phyloP scores from a whole-genome alignment of 176 grass and related monocot genomes.

The Tuctoria greenei region DNA sequence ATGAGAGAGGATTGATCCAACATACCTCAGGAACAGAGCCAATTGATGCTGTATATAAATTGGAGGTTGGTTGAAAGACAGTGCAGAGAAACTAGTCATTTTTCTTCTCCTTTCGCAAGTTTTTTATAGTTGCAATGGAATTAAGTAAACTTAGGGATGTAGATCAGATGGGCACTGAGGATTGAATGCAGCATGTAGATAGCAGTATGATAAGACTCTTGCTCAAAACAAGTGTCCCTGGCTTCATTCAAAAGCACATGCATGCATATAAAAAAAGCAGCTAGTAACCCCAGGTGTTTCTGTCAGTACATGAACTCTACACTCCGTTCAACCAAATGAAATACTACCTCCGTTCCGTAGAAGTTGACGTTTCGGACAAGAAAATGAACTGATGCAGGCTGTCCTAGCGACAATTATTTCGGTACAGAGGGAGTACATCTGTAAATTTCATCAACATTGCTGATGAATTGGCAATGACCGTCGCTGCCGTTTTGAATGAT shows the following conservation, averaged over 20 bases:
- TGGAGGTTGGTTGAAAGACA: conserved; percentile 29
- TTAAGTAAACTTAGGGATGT: conserved; percentile 22
- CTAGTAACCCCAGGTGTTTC: neutral
- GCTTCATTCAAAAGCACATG: conserved; percentile 5
- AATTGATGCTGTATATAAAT: conserved; percentile 50
- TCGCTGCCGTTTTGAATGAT: conserved; percentile 45
- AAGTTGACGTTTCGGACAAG: no score
- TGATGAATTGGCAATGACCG: conserved; percentile 43
- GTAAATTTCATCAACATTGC: conserved; percentile 34
- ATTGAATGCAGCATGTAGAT: conserved; percentile 7
- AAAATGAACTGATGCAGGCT: no score
- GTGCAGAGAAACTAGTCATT: conserved; percentile 8
- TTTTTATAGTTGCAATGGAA: conserved; percentile 22
- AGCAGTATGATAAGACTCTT: neutral
- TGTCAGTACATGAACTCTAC: conserved; percentile 24
- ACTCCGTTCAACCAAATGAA: conserved; percentile 37
- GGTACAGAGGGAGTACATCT: no score
- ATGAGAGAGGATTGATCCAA: conserved; percentile 39
- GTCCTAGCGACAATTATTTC: no score
- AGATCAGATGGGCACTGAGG: conserved; percentile 29
- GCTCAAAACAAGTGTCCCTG: neutral
- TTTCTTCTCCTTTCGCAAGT: conserved; percentile 5
- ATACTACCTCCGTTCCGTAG: no score
- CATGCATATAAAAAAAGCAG: neutral
- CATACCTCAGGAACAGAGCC: conserved; percentile 15